phyloP scores from a whole-genome alignment of 176 grass and related monocot genomes.

The Bolboschoenus planiculmis region DNA sequence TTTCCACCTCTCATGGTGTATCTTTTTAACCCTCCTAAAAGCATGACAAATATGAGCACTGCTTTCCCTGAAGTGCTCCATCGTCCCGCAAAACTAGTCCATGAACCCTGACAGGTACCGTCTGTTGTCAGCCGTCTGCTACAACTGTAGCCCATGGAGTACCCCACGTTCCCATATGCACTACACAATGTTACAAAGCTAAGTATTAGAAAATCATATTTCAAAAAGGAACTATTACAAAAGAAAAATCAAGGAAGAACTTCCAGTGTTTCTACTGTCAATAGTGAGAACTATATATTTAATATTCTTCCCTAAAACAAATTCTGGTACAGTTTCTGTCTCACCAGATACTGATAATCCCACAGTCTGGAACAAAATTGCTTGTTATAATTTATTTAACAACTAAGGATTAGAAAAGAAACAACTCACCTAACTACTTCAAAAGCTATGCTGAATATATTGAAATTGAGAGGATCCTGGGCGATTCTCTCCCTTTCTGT shows the following conservation, averaged over 20 bases:
- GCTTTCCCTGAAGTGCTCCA: slow-evolving; percentile 51
- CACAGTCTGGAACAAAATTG: not conserved
- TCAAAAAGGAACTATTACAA: not conserved
- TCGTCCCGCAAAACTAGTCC: slow-evolving; percentile 32
- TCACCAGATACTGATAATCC: not conserved
- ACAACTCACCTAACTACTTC: slow-evolving; percentile 47
- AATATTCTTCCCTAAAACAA: not conserved
- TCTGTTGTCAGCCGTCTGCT: slow-evolving; percentile 32
- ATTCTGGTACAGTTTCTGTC: not conserved
- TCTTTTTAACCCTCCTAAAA: slow-evolving; percentile 53
- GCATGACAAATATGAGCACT: slow-evolving; percentile 49
- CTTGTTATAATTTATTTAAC: not conserved
- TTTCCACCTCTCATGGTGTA: slow-evolving; percentile 40
- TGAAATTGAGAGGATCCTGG: slow-evolving; percentile 64
- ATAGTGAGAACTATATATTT: not conserved
- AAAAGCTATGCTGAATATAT: slow-evolving; percentile 38
- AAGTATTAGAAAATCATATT: not conserved
- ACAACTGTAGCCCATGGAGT: slow-evolving; percentile 60
- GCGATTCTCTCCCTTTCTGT: slow-evolving; percentile 41
- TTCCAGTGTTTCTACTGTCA: not conserved
- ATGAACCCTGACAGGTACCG: slow-evolving; percentile 28
- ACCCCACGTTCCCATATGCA: slow-evolving; percentile 60
- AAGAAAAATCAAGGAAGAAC: not conserved
- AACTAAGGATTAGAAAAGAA: slow-evolving; percentile 1
- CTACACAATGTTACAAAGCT: slow-evolving; percentile 28